Conservation (phyloP, 2,329 filamentous ascomycete genomes). For the Neonectria neomacrospora region DNA sequence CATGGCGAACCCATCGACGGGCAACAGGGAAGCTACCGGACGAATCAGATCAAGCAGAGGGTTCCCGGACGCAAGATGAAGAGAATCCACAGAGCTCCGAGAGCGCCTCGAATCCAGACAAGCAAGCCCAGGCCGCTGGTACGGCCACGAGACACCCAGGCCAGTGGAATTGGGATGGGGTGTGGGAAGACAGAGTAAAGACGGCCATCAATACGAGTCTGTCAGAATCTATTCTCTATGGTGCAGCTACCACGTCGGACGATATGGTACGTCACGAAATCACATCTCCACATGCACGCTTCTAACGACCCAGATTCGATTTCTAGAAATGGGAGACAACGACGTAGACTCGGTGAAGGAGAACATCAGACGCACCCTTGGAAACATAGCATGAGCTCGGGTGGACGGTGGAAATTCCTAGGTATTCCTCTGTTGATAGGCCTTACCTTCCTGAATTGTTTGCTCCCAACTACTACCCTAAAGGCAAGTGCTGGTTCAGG, state of each 20-base stretch:
- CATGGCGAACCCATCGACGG: conserved; percentile 80
- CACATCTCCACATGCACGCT: neutral
- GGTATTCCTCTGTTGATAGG: neutral
- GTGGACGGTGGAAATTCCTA: neutral
- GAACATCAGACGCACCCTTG: conserved; percentile 65
- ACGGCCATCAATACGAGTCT: conserved; percentile 81
- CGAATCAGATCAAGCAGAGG: conserved; percentile 13
- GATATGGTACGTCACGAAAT: conserved; percentile 71
- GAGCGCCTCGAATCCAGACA: conserved; percentile 18
- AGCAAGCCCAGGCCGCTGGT: conserved; percentile 10
- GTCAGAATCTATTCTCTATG: conserved; percentile 83
- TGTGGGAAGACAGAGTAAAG: conserved; percentile 91
- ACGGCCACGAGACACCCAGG: conserved; percentile 61
- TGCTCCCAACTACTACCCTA: conserved; percentile 15
- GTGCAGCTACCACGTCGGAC: conserved; percentile 68
- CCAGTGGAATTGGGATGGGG: conserved; percentile 98
- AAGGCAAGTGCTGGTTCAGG: neutral
- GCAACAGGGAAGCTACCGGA: conserved; percentile 45
- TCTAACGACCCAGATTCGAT: conserved; percentile 67
- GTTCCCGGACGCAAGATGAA: conserved; percentile 7
- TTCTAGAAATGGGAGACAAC: conserved; percentile 70
- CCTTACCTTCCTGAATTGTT: neutral
- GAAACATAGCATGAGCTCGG: conserved; percentile 41
- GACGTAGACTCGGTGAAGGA: conserved; percentile 69
- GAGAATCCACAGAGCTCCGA: conserved; percentile 27